These are phyloP conservation scores for Teratosphaeriaceae sp. DNA, from an alignment of 2,329 filamentous ascomycete species.

Conservation along the genomic window DNA sequence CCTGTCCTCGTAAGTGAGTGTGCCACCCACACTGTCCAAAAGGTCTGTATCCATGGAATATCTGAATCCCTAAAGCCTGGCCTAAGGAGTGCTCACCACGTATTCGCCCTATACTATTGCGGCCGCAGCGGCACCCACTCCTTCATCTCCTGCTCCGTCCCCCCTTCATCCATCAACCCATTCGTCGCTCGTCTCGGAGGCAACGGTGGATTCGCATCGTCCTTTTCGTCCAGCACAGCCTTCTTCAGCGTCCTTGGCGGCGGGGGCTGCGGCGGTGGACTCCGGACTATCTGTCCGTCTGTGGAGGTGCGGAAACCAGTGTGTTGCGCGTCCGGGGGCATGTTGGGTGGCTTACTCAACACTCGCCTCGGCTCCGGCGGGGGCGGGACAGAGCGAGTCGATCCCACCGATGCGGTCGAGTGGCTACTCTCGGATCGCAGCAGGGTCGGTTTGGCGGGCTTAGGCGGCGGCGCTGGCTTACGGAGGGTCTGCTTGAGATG, in stretches of 20 bases:
- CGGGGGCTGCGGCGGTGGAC: slow-evolving; percentile 13
- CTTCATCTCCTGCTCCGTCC: slow-evolving; percentile 18
- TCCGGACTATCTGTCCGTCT: slow-evolving; percentile 3
- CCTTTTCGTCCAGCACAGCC: slow-evolving; percentile 4
- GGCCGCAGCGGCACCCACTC: slow-evolving; percentile 28
- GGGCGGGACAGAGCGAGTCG: slow-evolving; percentile 4
- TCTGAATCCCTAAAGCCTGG: no score
- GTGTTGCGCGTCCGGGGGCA: neutral
- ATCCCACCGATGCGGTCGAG: slow-evolving; percentile 9
- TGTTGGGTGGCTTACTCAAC: neutral
- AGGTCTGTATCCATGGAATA: no score
- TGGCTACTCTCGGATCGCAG: slow-evolving; percentile 22
- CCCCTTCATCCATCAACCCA: slow-evolving; percentile 25
- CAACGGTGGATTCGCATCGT: slow-evolving; percentile 14
- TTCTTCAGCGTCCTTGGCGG: slow-evolving; percentile 18
- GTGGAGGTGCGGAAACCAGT: slow-evolving; percentile 4
- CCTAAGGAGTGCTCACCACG: no score
- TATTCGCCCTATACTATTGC: no score
- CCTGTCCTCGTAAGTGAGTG: no score
- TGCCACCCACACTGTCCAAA: no score
- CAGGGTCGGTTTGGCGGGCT: slow-evolving; percentile 28
- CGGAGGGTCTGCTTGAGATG: slow-evolving; percentile 22
- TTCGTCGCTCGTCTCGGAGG: slow-evolving; percentile 19
- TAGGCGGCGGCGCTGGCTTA: slow-evolving; percentile 30
- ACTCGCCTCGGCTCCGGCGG: slow-evolving; percentile 14